phyloP scores from a whole-genome alignment of 2,329 filamentous ascomycete genomes.

The Aureobasidium pullulans region DNA sequence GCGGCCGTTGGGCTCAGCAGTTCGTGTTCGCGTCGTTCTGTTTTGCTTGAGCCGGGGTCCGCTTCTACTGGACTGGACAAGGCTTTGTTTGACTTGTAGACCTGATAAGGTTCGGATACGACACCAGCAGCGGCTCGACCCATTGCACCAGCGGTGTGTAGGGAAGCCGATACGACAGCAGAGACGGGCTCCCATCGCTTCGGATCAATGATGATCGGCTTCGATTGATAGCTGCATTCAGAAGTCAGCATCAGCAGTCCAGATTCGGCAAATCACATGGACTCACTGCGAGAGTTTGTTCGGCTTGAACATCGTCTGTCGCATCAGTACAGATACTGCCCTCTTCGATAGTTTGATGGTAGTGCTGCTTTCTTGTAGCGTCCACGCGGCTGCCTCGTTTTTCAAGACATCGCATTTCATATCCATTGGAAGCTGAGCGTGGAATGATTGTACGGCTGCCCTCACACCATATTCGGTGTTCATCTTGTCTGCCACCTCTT shows the following conservation, averaged over 20 bases:
- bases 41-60: background rate
- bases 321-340: background rate
- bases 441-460: background rate
- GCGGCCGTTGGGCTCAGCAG: background rate
- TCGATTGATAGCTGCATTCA: background rate
- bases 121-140: background rate
- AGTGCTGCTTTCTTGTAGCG: background rate
- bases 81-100: background rate
- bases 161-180: background rate
- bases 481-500: background rate
- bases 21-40: background rate
- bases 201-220: background rate
- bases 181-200: background rate
- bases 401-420: background rate
- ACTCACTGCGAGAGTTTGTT: background rate
- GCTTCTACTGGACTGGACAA: background rate
- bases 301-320: background rate
- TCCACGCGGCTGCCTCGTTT: background rate
- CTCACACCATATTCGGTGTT: background rate
- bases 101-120: background rate
- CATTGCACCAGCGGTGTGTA: background rate
- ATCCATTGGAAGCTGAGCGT: background rate
- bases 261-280: no score
- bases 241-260: no score
- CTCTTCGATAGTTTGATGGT: background rate